Conservation (phyloP, 495 filamentous ascomycete genomes). For the Pyronema omphalodes region DNA sequence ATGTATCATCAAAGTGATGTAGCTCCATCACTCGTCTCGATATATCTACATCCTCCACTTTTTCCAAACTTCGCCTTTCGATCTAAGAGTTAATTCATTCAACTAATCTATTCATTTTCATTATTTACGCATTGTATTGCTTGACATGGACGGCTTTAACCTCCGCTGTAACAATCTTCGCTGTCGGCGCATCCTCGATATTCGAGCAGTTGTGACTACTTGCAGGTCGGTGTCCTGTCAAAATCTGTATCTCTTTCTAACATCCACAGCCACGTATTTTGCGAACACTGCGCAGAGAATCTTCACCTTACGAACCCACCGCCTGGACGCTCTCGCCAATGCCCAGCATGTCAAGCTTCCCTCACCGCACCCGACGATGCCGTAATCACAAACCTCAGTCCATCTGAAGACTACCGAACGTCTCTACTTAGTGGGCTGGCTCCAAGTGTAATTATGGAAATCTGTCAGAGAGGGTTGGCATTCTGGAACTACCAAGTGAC, state of each 20-base stretch:
- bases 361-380: slow-evolving; percentile 62
- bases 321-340: slow-evolving; percentile 36
- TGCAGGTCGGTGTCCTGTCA: slow-evolving; percentile 44
- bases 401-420: slow-evolving; percentile 85
- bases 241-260: background rate
- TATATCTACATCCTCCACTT: too few relatives aligned
- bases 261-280: slow-evolving; percentile 61
- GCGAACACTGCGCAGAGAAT: slow-evolving; percentile 50
- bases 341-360: slow-evolving; percentile 63
- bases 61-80: too few relatives aligned
- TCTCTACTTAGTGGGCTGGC: slow-evolving; percentile 71
- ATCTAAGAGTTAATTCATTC: too few relatives aligned
- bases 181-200: slow-evolving; percentile 53
- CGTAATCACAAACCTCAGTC: slow-evolving; percentile 56
- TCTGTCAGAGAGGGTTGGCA: slow-evolving; percentile 58
- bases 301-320: slow-evolving; percentile 45
- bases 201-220: slow-evolving; percentile 72
- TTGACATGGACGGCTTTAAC: slow-evolving; percentile 23
- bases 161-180: slow-evolving; percentile 69
- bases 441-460: slow-evolving; percentile 77
- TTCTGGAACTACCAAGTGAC: slow-evolving; percentile 89
- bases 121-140: too few relatives aligned
- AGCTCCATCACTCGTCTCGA: too few relatives aligned
- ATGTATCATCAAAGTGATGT: too few relatives aligned
- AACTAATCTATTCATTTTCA: too few relatives aligned